A percentile compares a stretch with the other conserved stretches of the same genome.
These are phyloP conservation scores for Petunia axillaris DNA, from an alignment of 257 asterid genomes.

Conservation along the genomic window DNA sequence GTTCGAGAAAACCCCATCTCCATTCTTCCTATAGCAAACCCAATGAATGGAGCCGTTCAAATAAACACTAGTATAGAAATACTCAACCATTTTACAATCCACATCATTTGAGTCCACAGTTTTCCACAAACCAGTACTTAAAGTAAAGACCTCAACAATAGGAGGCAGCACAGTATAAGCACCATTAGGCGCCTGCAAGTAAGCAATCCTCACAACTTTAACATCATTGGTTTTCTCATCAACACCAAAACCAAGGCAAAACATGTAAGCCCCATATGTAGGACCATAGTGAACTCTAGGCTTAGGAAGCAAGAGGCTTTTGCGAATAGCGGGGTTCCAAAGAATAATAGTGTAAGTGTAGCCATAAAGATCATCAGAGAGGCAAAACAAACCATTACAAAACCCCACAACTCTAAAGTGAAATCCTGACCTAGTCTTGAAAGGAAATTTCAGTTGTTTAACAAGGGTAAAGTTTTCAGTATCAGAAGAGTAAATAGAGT, in stretches of 20 bases:
- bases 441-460: conserved; percentile 28
- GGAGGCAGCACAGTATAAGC: conserved; percentile 32
- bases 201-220: conserved; percentile 42
- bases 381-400: conserved; percentile 28
- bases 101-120: conserved; percentile 27
- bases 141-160: conserved; percentile 36
- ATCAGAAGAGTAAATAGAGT: not conserved
- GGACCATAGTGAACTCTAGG: not conserved
- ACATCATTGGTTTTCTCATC: conserved; percentile 35
- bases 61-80: conserved; percentile 36
- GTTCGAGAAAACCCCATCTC: conserved; percentile 22
- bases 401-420: conserved; percentile 29
- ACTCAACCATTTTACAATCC: conserved; percentile 27
- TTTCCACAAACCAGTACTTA: conserved; percentile 37
- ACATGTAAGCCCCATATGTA: conserved; percentile 7
- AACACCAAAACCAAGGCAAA: conserved; percentile 40
- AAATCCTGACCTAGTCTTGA: not conserved
- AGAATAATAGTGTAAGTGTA: conserved; percentile 14
- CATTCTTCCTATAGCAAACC: conserved; percentile 31
- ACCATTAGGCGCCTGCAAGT: conserved; percentile 25
- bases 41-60: conserved; percentile 41
- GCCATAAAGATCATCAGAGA: not conserved
- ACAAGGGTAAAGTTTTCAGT: not conserved
- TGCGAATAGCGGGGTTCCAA: conserved; percentile 25
- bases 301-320: conserved; percentile 17